Conservation (phyloP, 2,329 filamentous ascomycete species). For the Alternaria dauci region DNA sequence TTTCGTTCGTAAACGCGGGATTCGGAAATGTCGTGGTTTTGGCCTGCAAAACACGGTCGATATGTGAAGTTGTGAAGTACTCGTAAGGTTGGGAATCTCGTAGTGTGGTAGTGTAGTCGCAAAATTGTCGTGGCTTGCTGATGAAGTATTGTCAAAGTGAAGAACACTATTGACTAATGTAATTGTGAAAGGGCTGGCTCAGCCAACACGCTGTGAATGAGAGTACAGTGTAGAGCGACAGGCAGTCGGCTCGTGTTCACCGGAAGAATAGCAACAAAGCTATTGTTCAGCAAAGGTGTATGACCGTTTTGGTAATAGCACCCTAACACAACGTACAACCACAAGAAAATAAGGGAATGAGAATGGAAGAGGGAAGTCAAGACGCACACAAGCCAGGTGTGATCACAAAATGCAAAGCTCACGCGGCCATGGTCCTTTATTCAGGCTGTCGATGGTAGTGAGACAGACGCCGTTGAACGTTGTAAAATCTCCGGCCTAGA, state of each 20-base stretch:
- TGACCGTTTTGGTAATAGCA: constrained; percentile 15
- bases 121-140: constrained; percentile 2
- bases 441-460: constrained; percentile 39
- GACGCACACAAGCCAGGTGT: constrained; percentile 23
- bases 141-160: not conserved
- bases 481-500: constrained; percentile 31
- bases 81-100: not conserved
- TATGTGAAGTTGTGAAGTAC: not conserved
- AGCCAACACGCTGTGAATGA: not conserved
- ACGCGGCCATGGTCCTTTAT: constrained; percentile 42
- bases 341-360: constrained; percentile 18
- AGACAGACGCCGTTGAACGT: constrained; percentile 40
- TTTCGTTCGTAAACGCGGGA: not conserved
- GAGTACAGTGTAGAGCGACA: not conserved
- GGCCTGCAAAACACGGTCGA: constrained; percentile 8
- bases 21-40: constrained; percentile 10
- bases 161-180: not conserved
- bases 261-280: not conserved
- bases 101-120: not conserved
- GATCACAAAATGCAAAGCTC: constrained; percentile 23
- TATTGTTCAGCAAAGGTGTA: constrained; percentile 35
- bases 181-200: not conserved
- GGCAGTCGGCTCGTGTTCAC: not conserved
- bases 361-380: constrained; percentile 26
- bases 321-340: constrained; percentile 22